phyloP scores from a whole-genome alignment of 371 early-diverging fungal genomes.

The Mucor ambiguus region DNA sequence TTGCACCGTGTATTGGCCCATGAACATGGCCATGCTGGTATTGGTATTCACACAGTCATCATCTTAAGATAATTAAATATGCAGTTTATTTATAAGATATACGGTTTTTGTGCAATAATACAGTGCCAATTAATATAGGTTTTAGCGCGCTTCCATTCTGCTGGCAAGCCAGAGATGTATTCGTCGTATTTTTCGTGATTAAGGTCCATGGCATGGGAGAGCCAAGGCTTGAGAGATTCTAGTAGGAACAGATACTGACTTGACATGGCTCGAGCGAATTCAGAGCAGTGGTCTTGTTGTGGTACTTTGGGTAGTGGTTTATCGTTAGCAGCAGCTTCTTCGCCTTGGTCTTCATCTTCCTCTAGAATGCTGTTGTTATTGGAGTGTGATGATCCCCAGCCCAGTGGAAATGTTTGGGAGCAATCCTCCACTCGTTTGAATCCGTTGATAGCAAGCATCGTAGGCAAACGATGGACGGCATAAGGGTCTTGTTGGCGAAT shows the following conservation, averaged over 20 bases:
- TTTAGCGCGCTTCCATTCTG: conserved; percentile 41
- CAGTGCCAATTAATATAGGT: conserved; percentile 52
- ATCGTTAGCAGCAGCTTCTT: background rate
- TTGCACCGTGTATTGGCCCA: conserved; percentile 68
- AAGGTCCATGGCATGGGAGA: conserved; percentile 35
- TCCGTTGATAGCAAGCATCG: conserved; percentile 43
- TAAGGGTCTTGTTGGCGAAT: conserved; percentile 52
- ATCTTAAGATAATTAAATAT: conserved; percentile 2
- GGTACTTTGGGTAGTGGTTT: background rate
- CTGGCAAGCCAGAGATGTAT: conserved; percentile 33
- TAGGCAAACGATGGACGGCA: conserved; percentile 45
- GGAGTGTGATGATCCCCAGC: conserved; percentile 38
- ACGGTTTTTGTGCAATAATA: conserved; percentile 49
- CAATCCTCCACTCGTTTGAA: conserved; percentile 41
- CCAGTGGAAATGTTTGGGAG: conserved; percentile 42
- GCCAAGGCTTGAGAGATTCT: conserved; percentile 42
- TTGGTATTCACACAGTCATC: conserved; percentile 34
- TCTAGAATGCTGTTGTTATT: conserved; percentile 3
- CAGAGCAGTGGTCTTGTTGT: conserved; percentile 16
- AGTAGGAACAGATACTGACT: conserved; percentile 41
- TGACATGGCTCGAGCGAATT: conserved; percentile 35
- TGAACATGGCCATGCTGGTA: conserved; percentile 61
- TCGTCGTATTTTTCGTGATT: conserved; percentile 34
- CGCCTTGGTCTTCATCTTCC: conserved; percentile 7
- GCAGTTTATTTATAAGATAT: background rate